Percentiles rank a stretch among this genome's conserved stretches.
These are phyloP conservation scores for Penicillium psychrosexuale DNA, from an alignment of 2,329 filamentous ascomycete species.

Conservation along the genomic window DNA sequence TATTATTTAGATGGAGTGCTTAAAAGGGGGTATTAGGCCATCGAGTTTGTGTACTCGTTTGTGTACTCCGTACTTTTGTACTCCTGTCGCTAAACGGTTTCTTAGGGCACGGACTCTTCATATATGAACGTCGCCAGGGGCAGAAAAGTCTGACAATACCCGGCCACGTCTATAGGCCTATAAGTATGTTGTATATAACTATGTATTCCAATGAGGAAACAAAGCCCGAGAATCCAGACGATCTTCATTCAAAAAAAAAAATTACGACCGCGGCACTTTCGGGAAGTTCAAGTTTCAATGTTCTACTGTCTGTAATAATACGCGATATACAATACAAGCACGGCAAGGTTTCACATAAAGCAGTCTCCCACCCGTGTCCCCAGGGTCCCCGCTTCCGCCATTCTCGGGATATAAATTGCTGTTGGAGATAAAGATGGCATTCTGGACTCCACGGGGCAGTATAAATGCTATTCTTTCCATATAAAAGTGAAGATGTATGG, in stretches of 20 bases:
- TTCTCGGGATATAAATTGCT: constrained; percentile 1
- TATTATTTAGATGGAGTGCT: neutral
- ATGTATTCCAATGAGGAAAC: neutral
- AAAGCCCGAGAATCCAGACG: neutral
- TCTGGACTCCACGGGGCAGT: neutral
- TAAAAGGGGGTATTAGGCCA: neutral
- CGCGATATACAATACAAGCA: neutral
- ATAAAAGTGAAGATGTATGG: neutral
- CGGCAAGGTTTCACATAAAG: constrained; percentile 5
- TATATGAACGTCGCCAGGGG: neutral
- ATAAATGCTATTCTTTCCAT: neutral
- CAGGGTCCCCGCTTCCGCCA: neutral
- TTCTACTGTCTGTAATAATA: constrained; percentile 2
- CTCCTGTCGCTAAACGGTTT: neutral
- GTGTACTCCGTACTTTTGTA: neutral
- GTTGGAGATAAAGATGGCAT: neutral
- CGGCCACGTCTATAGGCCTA: neutral
- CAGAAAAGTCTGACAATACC: neutral
- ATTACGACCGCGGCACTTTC: neutral
- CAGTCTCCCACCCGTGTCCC: neutral
- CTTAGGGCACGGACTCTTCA: neutral
- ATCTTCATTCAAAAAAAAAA: neutral
- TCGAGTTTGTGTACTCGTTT: neutral
- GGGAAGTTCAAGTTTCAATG: neutral
- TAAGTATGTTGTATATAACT: too few relatives aligned